Evolutionary conservation across 176 grass and related monocot genomes (phyloP), one percentile per base, ranked within the genome.

Genomic region (Oryza meyeriana): DNA sequence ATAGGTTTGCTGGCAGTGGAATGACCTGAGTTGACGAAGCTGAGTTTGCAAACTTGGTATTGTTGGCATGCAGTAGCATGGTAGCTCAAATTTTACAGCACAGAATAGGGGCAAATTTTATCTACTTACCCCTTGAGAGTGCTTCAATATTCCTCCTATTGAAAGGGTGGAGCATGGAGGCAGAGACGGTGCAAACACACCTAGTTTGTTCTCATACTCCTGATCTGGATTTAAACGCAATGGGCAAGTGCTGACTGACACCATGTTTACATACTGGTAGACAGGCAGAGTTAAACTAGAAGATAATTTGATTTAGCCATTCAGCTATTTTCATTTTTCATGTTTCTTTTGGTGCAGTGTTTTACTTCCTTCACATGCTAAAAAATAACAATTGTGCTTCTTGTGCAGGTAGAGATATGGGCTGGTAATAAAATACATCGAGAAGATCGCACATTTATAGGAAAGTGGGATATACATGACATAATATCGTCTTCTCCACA

Each of bases 371-470:
- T 50, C 3, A 24, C 34, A 32, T 85, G 34, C 78, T 82, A 13
- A 59, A 47, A 59, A 24, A 1, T 55, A 85, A 81, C 58, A 47
- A 75, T 78, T 20, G 40, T 77, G 84, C 10, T 86, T 13, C 45
- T 81, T 72, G 27, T 74, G 66, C 92, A 98, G 96, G 91, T 98
- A 41, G 89, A 98, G 61, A 93, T 98, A 91, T 95, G 96, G 96
- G 96, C 91, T 28, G 93, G 96, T 83, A 95, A 98, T 88, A 95
- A 83, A 88, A 87, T 98, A 86, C 85, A 93, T 20, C 92, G 82
- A 82, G 92, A 95, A 27, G 80, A 95, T 67, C 85, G 87, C 14
- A 91, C 92, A 22, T 94, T 91, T 52, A 85, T 99, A 78, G 96
- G 96, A 87, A 95, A 91, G 62, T 99, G 96, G 96, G 87, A 99